Evolutionary conservation across 805 yeast genomes (phyloP), one percentile per base, ranked within the genome.

Genomic region (Candida parachauliodes): DNA sequence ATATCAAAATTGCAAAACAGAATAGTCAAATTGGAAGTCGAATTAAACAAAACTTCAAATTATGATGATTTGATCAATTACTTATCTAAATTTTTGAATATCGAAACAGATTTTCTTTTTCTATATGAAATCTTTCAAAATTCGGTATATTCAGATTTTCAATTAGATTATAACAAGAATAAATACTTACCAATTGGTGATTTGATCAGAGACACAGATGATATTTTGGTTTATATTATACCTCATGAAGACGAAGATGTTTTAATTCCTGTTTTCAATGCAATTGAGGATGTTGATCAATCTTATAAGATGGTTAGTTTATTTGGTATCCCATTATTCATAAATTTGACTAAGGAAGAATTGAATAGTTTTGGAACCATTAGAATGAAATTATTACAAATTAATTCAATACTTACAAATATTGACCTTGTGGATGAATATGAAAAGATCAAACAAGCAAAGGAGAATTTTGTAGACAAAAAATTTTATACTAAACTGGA

Each of bases 311-410:
- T 62, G 9, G 66, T 72, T 1, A 68, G 68, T 29, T 59, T 79
- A 1, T 84, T 88, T 60, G 94, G 88, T 2, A 55, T 81, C 1
- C 98, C 98, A 2, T 77, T 87, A 48, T 80, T 88, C 47, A 65
- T 88, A 20, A 70, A 79, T 0, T 50, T 88, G 36, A 52, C 70
- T 2, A 63, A 66, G 24, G 68, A 65, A 1, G 40, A 46, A 3
- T 91, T 84, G 26, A 56, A 70, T 4, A 79, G 86, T 17, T 79
- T 74, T 51, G 83, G 81, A 5, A 50, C 57, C 1, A 77, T 88
- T 6, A 61, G 83, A 45, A 53, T 55, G 16, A 83, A 82, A 48
- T 48, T 88, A 20, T 79, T 80, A 38, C 58, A 60, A 26, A 57
- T 42, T 1, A 52, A 44, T 1, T 56, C 51, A 18, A 28, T 54